A percentile compares a stretch with the other conserved stretches of the same genome.
phyloP scores from a whole-genome alignment of 352 stramenopile species.

The Phytopythium sindhum region DNA sequence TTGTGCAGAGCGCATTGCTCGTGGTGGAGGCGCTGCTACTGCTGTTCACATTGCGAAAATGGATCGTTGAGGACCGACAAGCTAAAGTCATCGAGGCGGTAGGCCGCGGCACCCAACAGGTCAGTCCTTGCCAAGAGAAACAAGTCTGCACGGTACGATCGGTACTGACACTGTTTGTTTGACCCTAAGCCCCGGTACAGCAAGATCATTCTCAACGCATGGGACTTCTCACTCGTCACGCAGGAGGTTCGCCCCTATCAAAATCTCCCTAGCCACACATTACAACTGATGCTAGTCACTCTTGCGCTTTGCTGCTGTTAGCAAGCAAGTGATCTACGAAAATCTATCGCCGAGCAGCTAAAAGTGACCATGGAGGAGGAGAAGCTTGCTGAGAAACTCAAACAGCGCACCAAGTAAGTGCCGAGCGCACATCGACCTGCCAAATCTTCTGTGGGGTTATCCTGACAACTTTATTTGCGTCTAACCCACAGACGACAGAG shows the following conservation, averaged over 20 bases:
- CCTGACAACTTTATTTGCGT: too few species aligned
- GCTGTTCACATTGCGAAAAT: conserved; percentile 61
- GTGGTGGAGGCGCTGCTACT: conserved; percentile 49
- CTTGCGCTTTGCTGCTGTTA: conserved; percentile 13
- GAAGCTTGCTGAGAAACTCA: conserved; percentile 42
- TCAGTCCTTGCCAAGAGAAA: conserved; percentile 8
- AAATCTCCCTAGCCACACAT: not conserved
- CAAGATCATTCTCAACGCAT: conserved; percentile 65
- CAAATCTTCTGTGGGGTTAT: too few species aligned
- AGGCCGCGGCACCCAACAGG: conserved; percentile 41
- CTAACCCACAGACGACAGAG: conserved; percentile 33
- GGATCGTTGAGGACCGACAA: conserved; percentile 65
- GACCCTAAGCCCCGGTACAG: conserved; percentile 44
- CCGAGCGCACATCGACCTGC: too few species aligned
- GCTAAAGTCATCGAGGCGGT: conserved; percentile 53
- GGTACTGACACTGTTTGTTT: not conserved
- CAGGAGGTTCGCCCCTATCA: conserved; percentile 25
- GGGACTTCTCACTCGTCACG: conserved; percentile 56
- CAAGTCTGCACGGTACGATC: not conserved
- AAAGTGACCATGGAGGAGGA: conserved; percentile 58
- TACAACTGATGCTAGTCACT: not conserved
- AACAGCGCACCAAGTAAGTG: conserved; percentile 40
- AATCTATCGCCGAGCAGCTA: conserved; percentile 57
- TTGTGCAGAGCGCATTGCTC: conserved; percentile 35
- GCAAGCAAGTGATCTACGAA: conserved; percentile 57